Evolutionary conservation across 2,329 filamentous ascomycete genomes (phyloP).

Genomic region (Emericellopsis atlantica): DNA sequence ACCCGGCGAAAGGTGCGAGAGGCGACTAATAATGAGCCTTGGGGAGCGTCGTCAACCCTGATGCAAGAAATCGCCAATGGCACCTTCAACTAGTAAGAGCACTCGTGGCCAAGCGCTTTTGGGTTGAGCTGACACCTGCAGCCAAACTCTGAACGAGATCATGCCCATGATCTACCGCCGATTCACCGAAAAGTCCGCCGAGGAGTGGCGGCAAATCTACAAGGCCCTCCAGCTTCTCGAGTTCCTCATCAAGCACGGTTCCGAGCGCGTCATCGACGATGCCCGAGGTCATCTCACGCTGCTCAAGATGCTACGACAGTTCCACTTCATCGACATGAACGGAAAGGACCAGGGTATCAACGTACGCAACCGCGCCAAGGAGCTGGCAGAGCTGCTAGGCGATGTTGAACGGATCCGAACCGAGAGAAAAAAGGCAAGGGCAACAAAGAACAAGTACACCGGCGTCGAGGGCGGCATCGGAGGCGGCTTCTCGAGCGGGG

Average conservation of each 20-base stretch:
- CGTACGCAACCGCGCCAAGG: conserved; percentile 91
- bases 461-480: conserved; percentile 73
- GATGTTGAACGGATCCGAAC: conserved; percentile 80
- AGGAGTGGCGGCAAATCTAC: conserved; percentile 99
- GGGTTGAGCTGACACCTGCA: conserved; percentile 23
- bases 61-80: conserved; percentile 99
- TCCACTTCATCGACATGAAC: conserved; percentile 92
- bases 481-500: conserved; percentile 38
- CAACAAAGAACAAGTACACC: conserved; percentile 88
- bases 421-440: conserved; percentile 78
- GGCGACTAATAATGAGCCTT: conserved; percentile 97
- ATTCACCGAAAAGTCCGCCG: conserved; percentile 94
- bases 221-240: conserved; percentile 95
- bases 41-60: conserved; percentile 70
- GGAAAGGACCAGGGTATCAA: conserved; percentile 98
- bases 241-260: conserved; percentile 95
- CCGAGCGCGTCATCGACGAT: conserved; percentile 93
- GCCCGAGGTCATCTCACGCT: conserved; percentile 89
- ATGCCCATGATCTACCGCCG: conserved; percentile 99
- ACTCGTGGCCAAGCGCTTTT: neutral
- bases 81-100: conserved; percentile 88
- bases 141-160: conserved; percentile 94
- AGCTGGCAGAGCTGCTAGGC: conserved; percentile 82
- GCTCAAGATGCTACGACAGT: conserved; percentile 95
- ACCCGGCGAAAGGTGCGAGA: conserved; percentile 60